Base-by-base conservation (phyloP, 306 rosid species). In the Corylus avellana region DNA sequence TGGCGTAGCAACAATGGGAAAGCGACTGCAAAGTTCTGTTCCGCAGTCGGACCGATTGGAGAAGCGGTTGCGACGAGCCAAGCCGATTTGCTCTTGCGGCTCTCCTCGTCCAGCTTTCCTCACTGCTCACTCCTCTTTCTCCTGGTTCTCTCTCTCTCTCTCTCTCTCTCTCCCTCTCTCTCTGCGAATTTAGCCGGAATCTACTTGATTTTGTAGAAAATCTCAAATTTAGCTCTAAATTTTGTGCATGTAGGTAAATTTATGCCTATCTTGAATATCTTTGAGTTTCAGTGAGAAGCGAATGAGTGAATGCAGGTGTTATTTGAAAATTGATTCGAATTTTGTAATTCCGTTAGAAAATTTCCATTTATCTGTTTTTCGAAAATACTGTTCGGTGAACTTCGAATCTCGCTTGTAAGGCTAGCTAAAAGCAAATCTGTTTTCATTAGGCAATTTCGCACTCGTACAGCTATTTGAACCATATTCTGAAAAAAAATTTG, bases 51-150 rank as follows among this genome's bases (percentile, higher is more conserved):
- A 83, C 35, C 66, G 48, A 17, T 29, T 82, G 79, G 87, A 70
- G 10, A 91, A 89, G 85, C 83, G 97, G 59, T 83, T 91, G 86
- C 87, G 91, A 61, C 49, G 90, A 75, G 80, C 80, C 80, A 90
- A 86, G 90, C 46, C 88, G 71, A 90, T 90, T 71, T 87, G 94
- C 85, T 90, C 93, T 32, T 93, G 97, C 81, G 86, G 72, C 85
- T 93, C 98, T 84, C 97, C 98, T 81, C 82, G 86, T 25, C 86
- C 89, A 64, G 80, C 90, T 6, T 84, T 85, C 80, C 93, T 85
- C 77, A 84, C 88, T 22, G 87, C 94, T 73, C 91, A 83, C 74
- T 88, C 91, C 72, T 79, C 84, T 79, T 89, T 92, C 81, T 83
- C 81, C 53, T 90, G 95, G 91, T 91, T 69, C 57, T 67, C 57